A percentile compares a stretch with the other conserved stretches of the same genome.
These are phyloP conservation scores for Calvatia gigantea DNA, from an alignment of 768 basidiomycete species.

Conservation along the genomic window DNA sequence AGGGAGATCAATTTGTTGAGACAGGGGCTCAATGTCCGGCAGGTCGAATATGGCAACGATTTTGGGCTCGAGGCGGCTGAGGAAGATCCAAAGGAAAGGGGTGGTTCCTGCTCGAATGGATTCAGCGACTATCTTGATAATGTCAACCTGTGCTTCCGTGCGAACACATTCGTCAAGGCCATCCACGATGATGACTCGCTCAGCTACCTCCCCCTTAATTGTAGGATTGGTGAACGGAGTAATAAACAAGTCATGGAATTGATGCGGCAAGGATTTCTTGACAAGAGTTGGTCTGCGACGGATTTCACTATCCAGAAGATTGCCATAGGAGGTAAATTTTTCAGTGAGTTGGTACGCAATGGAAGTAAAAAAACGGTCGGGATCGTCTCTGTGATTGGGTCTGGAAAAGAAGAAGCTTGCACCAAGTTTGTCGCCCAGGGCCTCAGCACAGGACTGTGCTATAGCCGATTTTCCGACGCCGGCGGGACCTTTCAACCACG, in stretches of 20 bases:
- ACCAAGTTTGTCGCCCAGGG: background rate
- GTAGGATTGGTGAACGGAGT: background rate
- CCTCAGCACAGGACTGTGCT: background rate
- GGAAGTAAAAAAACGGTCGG: background rate
- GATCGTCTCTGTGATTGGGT: background rate
- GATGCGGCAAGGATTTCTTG: background rate
- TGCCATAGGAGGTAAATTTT: background rate
- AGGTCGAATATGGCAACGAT: slow-evolving; percentile 5
- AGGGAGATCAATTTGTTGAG: background rate
- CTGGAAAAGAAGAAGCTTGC: background rate
- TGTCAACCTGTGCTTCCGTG: background rate
- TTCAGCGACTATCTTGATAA: slow-evolving; percentile 2
- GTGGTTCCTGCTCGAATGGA: background rate
- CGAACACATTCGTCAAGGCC: background rate
- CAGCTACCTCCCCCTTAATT: background rate
- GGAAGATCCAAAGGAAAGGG: background rate
- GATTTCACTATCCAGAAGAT: background rate
- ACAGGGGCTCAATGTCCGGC: background rate
- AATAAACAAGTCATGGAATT: background rate
- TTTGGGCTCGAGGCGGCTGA: slow-evolving; percentile 1
- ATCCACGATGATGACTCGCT: background rate
- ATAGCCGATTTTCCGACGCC: background rate
- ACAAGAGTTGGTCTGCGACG: background rate
- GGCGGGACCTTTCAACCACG: background rate
- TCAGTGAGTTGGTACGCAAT: background rate